Conservation (phyloP, 202 grass and related monocot species). For the Brachypodium distachyon region DNA sequence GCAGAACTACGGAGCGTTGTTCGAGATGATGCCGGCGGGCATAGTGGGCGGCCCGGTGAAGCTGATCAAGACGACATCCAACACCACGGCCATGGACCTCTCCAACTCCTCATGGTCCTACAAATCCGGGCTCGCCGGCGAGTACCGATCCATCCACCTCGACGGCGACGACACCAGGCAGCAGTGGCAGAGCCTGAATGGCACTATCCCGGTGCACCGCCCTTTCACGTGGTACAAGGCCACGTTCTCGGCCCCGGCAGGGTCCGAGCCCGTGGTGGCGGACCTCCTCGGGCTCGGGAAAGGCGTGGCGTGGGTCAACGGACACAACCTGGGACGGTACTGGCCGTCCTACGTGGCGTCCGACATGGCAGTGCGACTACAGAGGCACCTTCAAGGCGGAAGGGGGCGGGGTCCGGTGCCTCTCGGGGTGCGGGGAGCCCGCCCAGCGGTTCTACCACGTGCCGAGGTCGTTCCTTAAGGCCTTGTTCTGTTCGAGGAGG, state of each 20-base stretch:
- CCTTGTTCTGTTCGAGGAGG: slow-evolving; percentile 62
- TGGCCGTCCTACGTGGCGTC: slow-evolving; percentile 51
- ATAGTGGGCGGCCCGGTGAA: slow-evolving; percentile 47
- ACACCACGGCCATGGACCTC: slow-evolving; percentile 34
- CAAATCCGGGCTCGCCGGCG: slow-evolving; percentile 49
- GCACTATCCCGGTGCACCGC: slow-evolving; percentile 34
- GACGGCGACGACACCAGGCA: background rate
- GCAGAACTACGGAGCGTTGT: slow-evolving; percentile 59
- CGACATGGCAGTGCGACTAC: slow-evolving; percentile 56
- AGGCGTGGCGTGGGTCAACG: slow-evolving; percentile 73
- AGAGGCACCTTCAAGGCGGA: slow-evolving; percentile 36
- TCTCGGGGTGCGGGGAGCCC: slow-evolving; percentile 54
- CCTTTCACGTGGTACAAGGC: slow-evolving; percentile 88
- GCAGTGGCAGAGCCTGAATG: slow-evolving; percentile 19
- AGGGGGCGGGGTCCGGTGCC: slow-evolving; percentile 30
- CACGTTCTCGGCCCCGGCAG: slow-evolving; percentile 38
- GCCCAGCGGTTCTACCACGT: slow-evolving; percentile 75
- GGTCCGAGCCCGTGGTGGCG: slow-evolving; percentile 40
- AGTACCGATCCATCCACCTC: slow-evolving; percentile 43
- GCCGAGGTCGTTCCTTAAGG: slow-evolving; percentile 53
- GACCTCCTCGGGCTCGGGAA: slow-evolving; percentile 62
- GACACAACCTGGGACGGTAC: slow-evolving; percentile 73
- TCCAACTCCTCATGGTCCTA: slow-evolving; percentile 54
- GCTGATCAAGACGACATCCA: slow-evolving; percentile 4
- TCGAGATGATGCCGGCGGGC: slow-evolving; percentile 56